A percentile compares a stretch with the other conserved stretches of the same genome.
Conservation (phyloP, 768 basidiomycete genomes). For the Mrakia frigida region DNA sequence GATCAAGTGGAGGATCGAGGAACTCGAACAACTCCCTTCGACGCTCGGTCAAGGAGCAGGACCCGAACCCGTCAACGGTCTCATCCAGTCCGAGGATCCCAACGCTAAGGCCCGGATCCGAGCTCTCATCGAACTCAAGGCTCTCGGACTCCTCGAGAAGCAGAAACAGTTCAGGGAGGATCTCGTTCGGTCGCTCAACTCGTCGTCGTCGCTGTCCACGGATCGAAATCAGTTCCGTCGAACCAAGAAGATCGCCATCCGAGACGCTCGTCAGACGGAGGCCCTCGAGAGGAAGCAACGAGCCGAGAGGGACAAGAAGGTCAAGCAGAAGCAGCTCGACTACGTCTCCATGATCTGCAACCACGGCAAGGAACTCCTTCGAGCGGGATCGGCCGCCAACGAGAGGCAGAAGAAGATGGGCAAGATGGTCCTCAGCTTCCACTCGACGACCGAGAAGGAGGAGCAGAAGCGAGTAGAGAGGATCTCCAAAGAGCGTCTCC, state of each 20-base stretch:
- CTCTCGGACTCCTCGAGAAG: constrained; percentile 79
- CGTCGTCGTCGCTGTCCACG: constrained; percentile 79
- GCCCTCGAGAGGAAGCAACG: constrained; percentile 85
- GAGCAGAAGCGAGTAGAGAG: constrained; percentile 96
- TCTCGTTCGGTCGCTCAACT: constrained; percentile 78
- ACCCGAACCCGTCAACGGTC: constrained; percentile 33
- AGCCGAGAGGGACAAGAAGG: constrained; percentile 81
- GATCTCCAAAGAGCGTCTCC: constrained; percentile 93
- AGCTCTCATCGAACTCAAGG: constrained; percentile 88
- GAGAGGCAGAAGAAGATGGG: constrained; percentile 66
- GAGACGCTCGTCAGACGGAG: constrained; percentile 85
- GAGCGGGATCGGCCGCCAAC: constrained; percentile 46
- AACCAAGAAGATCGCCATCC: constrained; percentile 72
- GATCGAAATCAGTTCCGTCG: constrained; percentile 89
- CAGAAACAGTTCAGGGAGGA: constrained; percentile 80
- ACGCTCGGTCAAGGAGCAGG: constrained; percentile 29
- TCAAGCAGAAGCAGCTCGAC: constrained; percentile 93
- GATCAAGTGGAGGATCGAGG: constrained; percentile 77
- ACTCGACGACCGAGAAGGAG: constrained; percentile 88
- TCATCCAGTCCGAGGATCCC: constrained; percentile 15
- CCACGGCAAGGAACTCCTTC: constrained; percentile 68
- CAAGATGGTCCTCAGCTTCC: constrained; percentile 73
- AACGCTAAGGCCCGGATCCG: constrained; percentile 58
- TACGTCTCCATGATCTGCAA: constrained; percentile 79
- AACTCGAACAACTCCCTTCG: constrained; percentile 51